phyloP scores from a whole-genome alignment of 106 monocot genomes.

The Platanthera zijinensis region DNA sequence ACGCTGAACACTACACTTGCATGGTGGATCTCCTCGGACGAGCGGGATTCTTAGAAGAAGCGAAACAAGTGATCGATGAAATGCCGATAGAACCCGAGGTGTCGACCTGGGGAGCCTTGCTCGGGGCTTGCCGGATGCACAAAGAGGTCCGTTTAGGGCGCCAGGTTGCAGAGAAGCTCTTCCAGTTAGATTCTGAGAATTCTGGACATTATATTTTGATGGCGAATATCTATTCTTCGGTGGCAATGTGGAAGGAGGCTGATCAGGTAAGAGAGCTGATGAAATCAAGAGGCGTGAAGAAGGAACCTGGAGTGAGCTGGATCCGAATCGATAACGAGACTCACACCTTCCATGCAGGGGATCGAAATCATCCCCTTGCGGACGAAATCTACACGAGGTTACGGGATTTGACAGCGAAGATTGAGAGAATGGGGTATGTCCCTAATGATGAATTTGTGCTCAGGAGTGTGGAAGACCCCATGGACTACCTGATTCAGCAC shows the following conservation, averaged over 20 bases:
- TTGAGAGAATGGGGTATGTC: slow-evolving; percentile 13
- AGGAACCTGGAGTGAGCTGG: slow-evolving; percentile 33
- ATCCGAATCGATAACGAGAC: slow-evolving; percentile 11
- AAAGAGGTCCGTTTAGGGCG: slow-evolving; percentile 23
- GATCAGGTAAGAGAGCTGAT: slow-evolving; percentile 18
- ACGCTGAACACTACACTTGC: slow-evolving; percentile 30
- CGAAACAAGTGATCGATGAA: slow-evolving; percentile 21
- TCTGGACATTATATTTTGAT: slow-evolving; percentile 36
- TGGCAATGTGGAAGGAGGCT: slow-evolving; percentile 17
- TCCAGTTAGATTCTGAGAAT: slow-evolving; percentile 30
- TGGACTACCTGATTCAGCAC: slow-evolving; percentile 2
- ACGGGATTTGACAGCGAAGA: slow-evolving; percentile 5
- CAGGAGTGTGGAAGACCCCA: slow-evolving; percentile 12
- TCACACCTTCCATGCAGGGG: slow-evolving; percentile 14
- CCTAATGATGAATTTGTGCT: slow-evolving; percentile 17
- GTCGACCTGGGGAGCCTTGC: slow-evolving; percentile 30
- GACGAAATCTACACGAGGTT: slow-evolving; percentile 24
- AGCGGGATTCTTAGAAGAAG: slow-evolving; percentile 25
- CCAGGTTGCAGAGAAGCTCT: slow-evolving; percentile 18
- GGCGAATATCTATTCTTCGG: slow-evolving; percentile 27
- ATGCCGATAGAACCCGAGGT: slow-evolving; percentile 36
- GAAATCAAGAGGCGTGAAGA: slow-evolving; percentile 18
- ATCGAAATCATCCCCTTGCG: slow-evolving; percentile 13
- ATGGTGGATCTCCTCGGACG: slow-evolving; percentile 44
- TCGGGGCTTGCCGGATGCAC: slow-evolving; percentile 29